Percentiles rank a stretch among this genome's conserved stretches.
Conservation (phyloP, 345 rosid genomes). For the Psidium friedrichsthalianum region DNA sequence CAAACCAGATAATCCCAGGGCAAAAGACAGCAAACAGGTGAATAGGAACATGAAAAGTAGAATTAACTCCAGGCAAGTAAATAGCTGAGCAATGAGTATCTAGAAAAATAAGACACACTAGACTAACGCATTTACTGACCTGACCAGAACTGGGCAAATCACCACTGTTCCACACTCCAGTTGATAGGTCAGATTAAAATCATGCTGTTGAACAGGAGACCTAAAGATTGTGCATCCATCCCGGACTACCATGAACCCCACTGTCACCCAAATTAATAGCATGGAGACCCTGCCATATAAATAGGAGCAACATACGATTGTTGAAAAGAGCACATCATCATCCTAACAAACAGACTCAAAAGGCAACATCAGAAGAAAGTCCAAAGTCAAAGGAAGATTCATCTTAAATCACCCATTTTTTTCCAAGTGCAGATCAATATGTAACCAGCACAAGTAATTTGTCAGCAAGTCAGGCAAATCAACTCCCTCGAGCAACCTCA, state of each 20-base stretch:
- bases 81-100: neutral
- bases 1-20: neutral
- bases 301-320: neutral
- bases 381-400: neutral
- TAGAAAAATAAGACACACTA: neutral
- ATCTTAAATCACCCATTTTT: neutral
- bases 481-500: neutral
- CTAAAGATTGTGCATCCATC: slow-evolving; percentile 87
- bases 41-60: neutral
- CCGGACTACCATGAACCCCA: slow-evolving; percentile 91
- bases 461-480: neutral
- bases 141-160: slow-evolving; percentile 96
- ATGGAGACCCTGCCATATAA: slow-evolving; percentile 41
- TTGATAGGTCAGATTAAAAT: slow-evolving; percentile 89
- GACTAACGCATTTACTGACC: slow-evolving; percentile 22
- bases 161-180: slow-evolving; percentile 73
- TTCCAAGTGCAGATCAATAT: neutral
- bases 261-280: slow-evolving; percentile 95
- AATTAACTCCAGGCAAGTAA: neutral
- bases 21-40: neutral
- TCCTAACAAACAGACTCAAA: neutral
- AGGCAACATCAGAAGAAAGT: neutral
- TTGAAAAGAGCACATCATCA: neutral
- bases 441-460: neutral
- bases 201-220: slow-evolving; percentile 96